phyloP scores from a whole-genome alignment of 2,329 filamentous ascomycete genomes.

The Beauveria varroae region DNA sequence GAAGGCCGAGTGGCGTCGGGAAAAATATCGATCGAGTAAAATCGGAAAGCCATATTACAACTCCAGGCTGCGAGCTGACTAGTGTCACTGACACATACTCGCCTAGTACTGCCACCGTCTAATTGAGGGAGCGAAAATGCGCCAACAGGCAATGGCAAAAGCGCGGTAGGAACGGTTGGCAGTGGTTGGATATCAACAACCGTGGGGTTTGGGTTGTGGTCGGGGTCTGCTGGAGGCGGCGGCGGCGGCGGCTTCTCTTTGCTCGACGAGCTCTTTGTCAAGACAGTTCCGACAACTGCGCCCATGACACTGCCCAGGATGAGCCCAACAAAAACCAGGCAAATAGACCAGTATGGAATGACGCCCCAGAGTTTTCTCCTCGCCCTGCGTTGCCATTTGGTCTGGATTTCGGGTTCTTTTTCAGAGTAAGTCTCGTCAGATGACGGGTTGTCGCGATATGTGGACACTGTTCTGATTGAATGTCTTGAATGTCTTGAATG shows the following conservation, averaged over 20 bases:
- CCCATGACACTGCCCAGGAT: constrained; percentile 50
- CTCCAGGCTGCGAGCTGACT: constrained; percentile 54
- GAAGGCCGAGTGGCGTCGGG: constrained; percentile 19
- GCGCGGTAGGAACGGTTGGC: constrained; percentile 38
- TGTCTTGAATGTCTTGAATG: constrained; percentile 3
- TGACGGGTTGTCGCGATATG: constrained; percentile 43
- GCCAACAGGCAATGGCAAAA: constrained; percentile 48
- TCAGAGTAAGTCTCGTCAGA: constrained; percentile 38
- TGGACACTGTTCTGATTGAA: constrained; percentile 38
- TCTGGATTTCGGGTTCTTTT: constrained; percentile 32
- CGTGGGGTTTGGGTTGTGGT: constrained; percentile 28
- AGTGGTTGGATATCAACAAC: constrained; percentile 44
- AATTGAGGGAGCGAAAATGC: constrained; percentile 49
- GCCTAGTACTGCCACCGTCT: constrained; percentile 39
- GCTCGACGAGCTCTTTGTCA: constrained; percentile 18
- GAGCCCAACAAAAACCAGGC: constrained; percentile 39
- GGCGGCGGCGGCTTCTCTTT: not conserved
- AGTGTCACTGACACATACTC: constrained; percentile 49
- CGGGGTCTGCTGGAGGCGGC: constrained; percentile 12
- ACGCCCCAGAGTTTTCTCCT: constrained; percentile 50
- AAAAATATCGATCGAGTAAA: constrained; percentile 36
- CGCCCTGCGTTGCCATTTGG: constrained; percentile 47
- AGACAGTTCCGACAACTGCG: constrained; percentile 45
- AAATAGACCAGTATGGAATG: constrained; percentile 55
- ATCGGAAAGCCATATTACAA: constrained; percentile 45